These are phyloP conservation scores for Pisolithus thermaeus DNA, from an alignment of 1,284 basidiomycete genomes.

Conservation along the genomic window DNA sequence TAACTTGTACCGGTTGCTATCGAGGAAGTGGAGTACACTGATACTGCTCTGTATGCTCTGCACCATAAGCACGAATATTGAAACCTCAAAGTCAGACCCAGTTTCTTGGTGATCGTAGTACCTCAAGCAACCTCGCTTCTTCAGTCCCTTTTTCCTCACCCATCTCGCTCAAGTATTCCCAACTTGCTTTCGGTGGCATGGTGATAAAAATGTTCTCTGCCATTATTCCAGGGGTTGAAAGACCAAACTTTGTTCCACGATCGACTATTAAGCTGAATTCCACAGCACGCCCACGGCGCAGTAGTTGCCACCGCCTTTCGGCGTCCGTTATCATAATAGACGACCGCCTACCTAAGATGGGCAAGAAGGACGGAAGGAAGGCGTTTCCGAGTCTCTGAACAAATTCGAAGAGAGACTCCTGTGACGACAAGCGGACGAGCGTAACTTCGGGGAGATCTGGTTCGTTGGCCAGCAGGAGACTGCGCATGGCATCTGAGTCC, in stretches of 20 bases:
- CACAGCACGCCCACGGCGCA: conserved; percentile 83
- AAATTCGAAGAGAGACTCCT: conserved; percentile 56
- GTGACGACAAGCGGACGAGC: too few relatives aligned
- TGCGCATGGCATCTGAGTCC: conserved; percentile 45
- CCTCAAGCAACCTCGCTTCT: conserved; percentile 63
- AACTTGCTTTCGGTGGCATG: conserved; percentile 80
- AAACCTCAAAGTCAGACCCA: conserved; percentile 41
- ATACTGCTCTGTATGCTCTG: too few relatives aligned
- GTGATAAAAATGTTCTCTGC: conserved; percentile 90
- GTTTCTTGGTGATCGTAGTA: conserved; percentile 62
- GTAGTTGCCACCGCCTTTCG: conserved; percentile 81
- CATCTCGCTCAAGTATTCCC: conserved; percentile 87
- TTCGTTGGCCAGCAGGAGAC: too few relatives aligned
- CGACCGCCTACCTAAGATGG: conserved; percentile 61
- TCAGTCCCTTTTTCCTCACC: conserved; percentile 60
- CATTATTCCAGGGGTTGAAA: conserved; percentile 80
- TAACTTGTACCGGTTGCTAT: conserved; percentile 2
- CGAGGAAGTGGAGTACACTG: neutral
- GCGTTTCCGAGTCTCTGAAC: conserved; percentile 62
- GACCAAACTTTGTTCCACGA: conserved; percentile 79
- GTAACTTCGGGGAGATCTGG: too few relatives aligned
- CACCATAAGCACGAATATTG: too few relatives aligned
- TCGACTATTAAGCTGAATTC: conserved; percentile 92
- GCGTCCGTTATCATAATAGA: conserved; percentile 37
- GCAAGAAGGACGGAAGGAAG: conserved; percentile 81